phyloP scores from a whole-genome alignment of 805 yeast genomes.

The Spathaspora hagerdaliae region DNA sequence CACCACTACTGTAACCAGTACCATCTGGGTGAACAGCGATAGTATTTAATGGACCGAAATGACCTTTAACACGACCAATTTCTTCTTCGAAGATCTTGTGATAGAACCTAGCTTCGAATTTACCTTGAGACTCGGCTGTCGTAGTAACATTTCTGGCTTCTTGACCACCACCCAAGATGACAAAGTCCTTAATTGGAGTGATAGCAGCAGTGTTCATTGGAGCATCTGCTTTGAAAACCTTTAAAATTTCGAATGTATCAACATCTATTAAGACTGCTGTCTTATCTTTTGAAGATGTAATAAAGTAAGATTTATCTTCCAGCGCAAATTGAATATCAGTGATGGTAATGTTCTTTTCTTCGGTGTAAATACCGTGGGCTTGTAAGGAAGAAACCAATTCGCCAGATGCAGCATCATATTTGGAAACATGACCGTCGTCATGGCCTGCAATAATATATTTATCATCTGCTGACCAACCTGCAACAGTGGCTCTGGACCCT shows the following conservation, averaged over 20 bases:
- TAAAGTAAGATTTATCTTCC: conserved; percentile 81
- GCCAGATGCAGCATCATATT: conserved; percentile 75
- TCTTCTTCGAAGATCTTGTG: conserved; percentile 95
- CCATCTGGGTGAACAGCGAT: conserved; percentile 95
- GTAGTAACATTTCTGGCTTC: conserved; percentile 98
- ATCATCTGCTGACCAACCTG: conserved; percentile 81
- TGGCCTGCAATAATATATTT: conserved; percentile 80
- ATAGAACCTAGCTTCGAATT: conserved; percentile 92
- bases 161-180: conserved; percentile 98
- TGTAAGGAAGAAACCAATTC: conserved; percentile 54
- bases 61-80: conserved; percentile 96
- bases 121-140: conserved; percentile 90
- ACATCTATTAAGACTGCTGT: conserved; percentile 75
- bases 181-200: conserved; percentile 88
- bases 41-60: conserved; percentile 96
- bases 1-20: conserved; percentile 90
- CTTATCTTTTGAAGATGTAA: conserved; percentile 91
- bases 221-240: conserved; percentile 80
- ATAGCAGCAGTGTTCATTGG: conserved; percentile 95
- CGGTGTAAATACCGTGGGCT: conserved; percentile 67
- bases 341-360: conserved; percentile 42
- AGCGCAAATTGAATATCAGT: conserved; percentile 86
- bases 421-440: conserved; percentile 79
- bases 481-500: conserved; percentile 68
- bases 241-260: conserved; percentile 66